Evolutionary conservation across 163 green algal genomes (phyloP).

Genomic region (Scenedesmus sp.): DNA sequence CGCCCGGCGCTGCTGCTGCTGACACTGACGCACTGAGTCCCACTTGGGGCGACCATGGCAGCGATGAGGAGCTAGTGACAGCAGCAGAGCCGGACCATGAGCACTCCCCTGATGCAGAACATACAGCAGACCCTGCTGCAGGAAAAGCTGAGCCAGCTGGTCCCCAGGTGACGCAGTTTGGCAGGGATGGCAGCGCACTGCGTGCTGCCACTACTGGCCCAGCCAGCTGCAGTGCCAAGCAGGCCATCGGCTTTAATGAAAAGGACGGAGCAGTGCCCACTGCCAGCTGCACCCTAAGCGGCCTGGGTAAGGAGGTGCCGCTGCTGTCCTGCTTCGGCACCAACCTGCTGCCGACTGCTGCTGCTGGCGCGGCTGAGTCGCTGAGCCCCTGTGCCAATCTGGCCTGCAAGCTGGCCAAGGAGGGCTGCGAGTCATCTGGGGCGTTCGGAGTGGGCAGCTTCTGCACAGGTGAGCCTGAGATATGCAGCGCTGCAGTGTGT

Average conservation of each 20-base stretch:
- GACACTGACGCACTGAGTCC: background rate
- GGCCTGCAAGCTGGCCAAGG: slow-evolving; percentile 5
- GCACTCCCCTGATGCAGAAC: background rate
- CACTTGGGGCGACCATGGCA: background rate
- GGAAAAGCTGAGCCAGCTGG: background rate
- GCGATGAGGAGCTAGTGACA: background rate
- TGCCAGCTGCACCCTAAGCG: background rate
- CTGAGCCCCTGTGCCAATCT: background rate
- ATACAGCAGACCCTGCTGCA: background rate
- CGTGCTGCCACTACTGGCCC: background rate
- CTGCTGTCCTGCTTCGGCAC: background rate
- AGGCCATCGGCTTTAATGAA: background rate
- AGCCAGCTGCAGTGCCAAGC: background rate
- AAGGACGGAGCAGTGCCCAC: background rate
- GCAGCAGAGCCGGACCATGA: background rate
- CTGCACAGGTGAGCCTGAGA: background rate
- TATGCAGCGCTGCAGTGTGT: too few species aligned
- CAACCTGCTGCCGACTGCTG: background rate
- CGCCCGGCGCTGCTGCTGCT: background rate
- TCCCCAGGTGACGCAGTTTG: background rate
- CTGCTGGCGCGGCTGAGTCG: background rate
- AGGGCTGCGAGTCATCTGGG: background rate
- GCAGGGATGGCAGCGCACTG: background rate
- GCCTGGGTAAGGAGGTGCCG: background rate
- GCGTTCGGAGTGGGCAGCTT: background rate